These are phyloP conservation scores for Durusdinium trenchii DNA, from an alignment of 73 alveolate genomes.

Conservation along the genomic window DNA sequence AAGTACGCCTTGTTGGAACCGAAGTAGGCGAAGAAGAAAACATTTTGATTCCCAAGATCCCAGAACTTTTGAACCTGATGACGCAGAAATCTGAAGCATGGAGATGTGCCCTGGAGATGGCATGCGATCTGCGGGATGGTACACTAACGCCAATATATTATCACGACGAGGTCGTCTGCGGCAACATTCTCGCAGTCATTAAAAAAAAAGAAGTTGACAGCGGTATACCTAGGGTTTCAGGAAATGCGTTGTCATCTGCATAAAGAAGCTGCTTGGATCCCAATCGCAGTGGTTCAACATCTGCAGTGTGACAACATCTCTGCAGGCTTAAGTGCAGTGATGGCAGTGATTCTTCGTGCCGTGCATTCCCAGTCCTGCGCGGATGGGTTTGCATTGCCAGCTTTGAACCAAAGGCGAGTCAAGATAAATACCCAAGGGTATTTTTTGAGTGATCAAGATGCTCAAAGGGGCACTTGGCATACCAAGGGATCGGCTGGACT, in stretches of 20 bases:
- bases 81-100: neutral
- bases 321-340: neutral
- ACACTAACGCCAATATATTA: neutral
- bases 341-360: neutral
- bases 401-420: neutral
- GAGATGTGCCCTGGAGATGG: neutral
- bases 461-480: neutral
- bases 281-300: neutral
- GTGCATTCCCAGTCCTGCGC: neutral
- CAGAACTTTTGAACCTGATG: neutral
- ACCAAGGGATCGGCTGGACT: neutral
- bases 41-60: neutral
- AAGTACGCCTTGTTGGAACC: no score
- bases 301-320: neutral
- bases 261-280: neutral
- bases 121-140: neutral
- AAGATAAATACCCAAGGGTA: neutral
- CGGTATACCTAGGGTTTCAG: neutral
- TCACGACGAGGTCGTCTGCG: neutral
- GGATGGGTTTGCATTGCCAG: neutral
- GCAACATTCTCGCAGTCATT: neutral
- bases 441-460: neutral
- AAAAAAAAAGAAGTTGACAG: neutral
- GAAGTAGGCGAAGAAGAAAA: neutral
- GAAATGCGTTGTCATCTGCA: neutral